phyloP scores from a whole-genome alignment of 129 eudicot species.

The Chrysanthemum seticuspe region DNA sequence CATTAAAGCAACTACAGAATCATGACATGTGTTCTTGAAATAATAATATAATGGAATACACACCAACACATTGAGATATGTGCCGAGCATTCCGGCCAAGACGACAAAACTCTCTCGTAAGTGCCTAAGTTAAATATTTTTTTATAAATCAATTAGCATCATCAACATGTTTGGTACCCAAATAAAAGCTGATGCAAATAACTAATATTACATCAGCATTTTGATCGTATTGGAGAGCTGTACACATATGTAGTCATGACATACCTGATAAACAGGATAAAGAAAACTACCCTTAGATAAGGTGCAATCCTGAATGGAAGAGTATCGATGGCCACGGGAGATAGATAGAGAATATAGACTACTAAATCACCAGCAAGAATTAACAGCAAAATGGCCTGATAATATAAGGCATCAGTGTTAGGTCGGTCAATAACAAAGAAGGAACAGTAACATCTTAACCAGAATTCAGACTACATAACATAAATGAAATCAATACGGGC shows the following conservation, averaged over 20 bases:
- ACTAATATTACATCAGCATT: no score
- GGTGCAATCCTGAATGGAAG: conserved; percentile 97
- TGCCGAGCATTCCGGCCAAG: conserved; percentile 76
- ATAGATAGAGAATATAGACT: conserved; percentile 56
- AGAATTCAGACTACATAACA: no score
- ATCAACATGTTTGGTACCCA: neutral
- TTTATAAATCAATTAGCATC: conserved; percentile 4
- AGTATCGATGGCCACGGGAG: conserved; percentile 60
- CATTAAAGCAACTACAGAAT: conserved; percentile 12
- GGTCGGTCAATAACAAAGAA: conserved; percentile 19
- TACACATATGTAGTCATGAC: conserved; percentile 20
- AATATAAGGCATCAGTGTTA: conserved; percentile 16
- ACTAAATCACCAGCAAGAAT: conserved; percentile 66
- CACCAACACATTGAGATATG: conserved; percentile 91
- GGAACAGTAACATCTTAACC: neutral
- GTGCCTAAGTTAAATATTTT: no score
- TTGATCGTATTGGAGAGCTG: conserved; percentile 22
- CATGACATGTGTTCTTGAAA: neutral
- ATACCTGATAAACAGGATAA: conserved; percentile 80
- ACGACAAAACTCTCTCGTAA: conserved; percentile 68
- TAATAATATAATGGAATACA: conserved; percentile 32
- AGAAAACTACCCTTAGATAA: conserved; percentile 70
- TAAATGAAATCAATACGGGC: no score
- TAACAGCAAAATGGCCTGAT: conserved; percentile 66
- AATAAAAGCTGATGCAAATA: no score